Evolutionary conservation across 2,329 filamentous ascomycete genomes (phyloP), one percentile per base, ranked within the genome.

Genomic region (Neoscytalidium dimidiatum): DNA sequence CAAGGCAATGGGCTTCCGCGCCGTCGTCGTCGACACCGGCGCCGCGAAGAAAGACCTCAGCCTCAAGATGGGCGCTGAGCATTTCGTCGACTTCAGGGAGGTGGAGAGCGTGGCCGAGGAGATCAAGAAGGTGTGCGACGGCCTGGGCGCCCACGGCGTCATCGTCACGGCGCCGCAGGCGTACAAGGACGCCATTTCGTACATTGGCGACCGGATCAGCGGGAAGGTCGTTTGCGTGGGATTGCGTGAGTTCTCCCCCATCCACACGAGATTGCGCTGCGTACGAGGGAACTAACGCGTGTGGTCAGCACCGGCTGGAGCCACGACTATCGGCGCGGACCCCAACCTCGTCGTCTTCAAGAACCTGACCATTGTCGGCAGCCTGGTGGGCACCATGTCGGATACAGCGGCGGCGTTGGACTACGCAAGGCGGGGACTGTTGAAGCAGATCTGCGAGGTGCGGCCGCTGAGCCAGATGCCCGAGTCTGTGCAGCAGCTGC

Each of bases 371-470:
- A 67, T 78, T 11, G 66, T 74, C 44, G 75, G 76, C 14, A 77
- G 74, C 21, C 71, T 83, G 35, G 82, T 83, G 1, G 82, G 80
- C 26, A 79, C 73, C 46, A 81, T 83, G 79, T 76, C 78, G 41
- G 81, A 83, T 67, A 81, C 80, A 6, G 77, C 80, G n/a, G 77
- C 79, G 67, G 76, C 78, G 21, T 69, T 83, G 21, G 78, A 82
- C 5, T 85, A 83, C 71, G 83, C 83, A 5, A 76, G 76, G 63
- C 75, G 83, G 46, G 84, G 84, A 1, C 70, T 83, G 68, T 68
- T 86, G 66, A 81, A 82, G 72, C 78, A 79, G 48, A 83, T 85
- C 26, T 79, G 78, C 29, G 83, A 84, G 31, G 80, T 85, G 2
- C 78, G 81, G 64, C 77, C 77, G 0, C 70, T 85, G 67, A 80